A percentile compares a stretch with the other conserved stretches of the same genome.
phyloP scores from a whole-genome alignment of 805 yeast species.

The Candida pseudofarinosa region DNA sequence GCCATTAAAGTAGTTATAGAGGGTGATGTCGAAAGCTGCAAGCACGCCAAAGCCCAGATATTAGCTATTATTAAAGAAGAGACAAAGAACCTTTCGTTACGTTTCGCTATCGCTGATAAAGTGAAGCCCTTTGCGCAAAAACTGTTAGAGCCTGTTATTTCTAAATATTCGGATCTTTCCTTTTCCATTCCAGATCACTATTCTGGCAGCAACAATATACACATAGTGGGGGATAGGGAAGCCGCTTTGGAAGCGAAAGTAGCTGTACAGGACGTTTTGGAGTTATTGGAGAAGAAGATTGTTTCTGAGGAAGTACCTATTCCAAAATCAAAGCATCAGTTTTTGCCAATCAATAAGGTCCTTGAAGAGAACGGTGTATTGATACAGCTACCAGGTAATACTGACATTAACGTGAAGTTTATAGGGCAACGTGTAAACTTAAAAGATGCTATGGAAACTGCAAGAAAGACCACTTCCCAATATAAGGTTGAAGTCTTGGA shows the following conservation, averaged over 20 bases:
- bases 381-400: conserved; percentile 50
- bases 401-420: conserved; percentile 51
- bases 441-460: conserved; percentile 56
- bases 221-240: conserved; percentile 70
- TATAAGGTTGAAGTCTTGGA: conserved; percentile 67
- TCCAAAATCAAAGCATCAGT: conserved; percentile 66
- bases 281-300: conserved; percentile 41
- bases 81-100: conserved; percentile 54
- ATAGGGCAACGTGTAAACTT: conserved; percentile 58
- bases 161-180: conserved; percentile 23
- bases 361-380: conserved; percentile 53
- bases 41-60: conserved; percentile 66
- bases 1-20: conserved; percentile 61
- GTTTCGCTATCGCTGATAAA: conserved; percentile 40
- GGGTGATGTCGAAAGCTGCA: conserved; percentile 84
- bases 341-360: conserved; percentile 54
- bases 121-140: conserved; percentile 43
- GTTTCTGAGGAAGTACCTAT: conserved; percentile 55
- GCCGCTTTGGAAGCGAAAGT: conserved; percentile 53
- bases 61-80: conserved; percentile 70
- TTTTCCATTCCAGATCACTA: conserved; percentile 34
- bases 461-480: conserved; percentile 56
- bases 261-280: conserved; percentile 43
- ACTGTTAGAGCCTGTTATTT: conserved; percentile 24
- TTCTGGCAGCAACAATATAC: conserved; percentile 36